A percentile compares a stretch with the other conserved stretches of the same genome.
phyloP scores from a whole-genome alignment of 768 basidiomycete genomes.

The Trametes villosa region DNA sequence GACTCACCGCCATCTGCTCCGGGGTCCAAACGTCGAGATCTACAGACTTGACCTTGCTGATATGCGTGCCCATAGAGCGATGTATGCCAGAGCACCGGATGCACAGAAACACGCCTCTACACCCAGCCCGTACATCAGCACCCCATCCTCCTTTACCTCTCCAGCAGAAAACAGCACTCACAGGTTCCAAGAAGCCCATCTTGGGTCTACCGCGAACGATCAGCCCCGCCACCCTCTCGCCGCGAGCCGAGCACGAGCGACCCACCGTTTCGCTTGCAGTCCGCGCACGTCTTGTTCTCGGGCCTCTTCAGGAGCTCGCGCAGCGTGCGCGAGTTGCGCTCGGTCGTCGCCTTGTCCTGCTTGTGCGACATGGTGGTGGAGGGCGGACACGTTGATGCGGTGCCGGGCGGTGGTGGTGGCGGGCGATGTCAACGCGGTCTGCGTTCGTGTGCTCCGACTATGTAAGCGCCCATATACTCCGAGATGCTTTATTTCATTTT shows the following conservation, averaged over 20 bases:
- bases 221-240: neutral
- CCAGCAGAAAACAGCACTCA: constrained; percentile 42
- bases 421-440: neutral
- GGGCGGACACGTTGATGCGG: constrained; percentile 26
- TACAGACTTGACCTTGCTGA: constrained; percentile 95
- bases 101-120: constrained; percentile 90
- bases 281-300: constrained; percentile 94
- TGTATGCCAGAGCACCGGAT: constrained; percentile 98
- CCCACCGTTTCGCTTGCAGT: constrained; percentile 95
- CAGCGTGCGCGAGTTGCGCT: constrained; percentile 75
- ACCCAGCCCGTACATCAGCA: neutral
- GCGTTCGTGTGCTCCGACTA: neutral
- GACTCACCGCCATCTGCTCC: constrained; percentile 90
- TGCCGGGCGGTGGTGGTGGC: constrained; percentile 6
- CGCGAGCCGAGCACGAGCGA: constrained; percentile 9
- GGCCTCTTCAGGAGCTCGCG: constrained; percentile 86
- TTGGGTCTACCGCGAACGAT: constrained; percentile 64
- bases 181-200: constrained; percentile 99
- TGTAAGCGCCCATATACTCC: constrained; percentile 4
- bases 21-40: constrained; percentile 98
- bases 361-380: constrained; percentile 41
- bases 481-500: neutral
- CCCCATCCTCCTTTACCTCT: neutral
- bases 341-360: constrained; percentile 87
- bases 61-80: constrained; percentile 97